Evolutionary conservation across 805 yeast species (phyloP), one percentile per base, ranked within the genome.

Genomic region (Wickerhamomyces strasburgensis): DNA sequence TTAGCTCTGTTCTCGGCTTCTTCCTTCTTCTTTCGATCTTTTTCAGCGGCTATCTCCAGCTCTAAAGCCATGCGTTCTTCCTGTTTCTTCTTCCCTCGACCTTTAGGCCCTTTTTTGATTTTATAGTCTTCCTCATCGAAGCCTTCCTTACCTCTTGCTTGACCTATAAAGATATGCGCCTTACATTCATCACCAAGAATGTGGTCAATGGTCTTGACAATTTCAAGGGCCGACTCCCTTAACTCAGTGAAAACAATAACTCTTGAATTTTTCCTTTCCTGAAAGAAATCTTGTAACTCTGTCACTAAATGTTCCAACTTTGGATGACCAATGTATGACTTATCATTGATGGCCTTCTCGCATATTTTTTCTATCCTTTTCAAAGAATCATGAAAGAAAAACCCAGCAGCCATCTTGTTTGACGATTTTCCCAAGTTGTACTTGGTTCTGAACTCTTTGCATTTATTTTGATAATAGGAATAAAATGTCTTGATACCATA

Each of bases 151-250:
- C 79, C 89, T 43, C 73, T 75, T 0, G 95, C 73, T 56, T 93
- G 99, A 0, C 99, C 99, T 44, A 93, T 86, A 55, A 93, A 93
- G 17, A 90, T 76, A 56, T 86, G 95, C 0, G 98, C 85, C 34
- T 73, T 72, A 16, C 75, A 60, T 28, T 44, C 62, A 19, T 43
- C 48, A 38, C 59, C 60, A 27, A 52, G 54, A 38, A 56, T 44
- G 6, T 54, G 43, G 46, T 82, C 90, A 32, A 79, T 61, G 36
- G 62, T 72, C 45, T 77, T 78, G 2, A 85, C 86, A 31, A 93
- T 82, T 44, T 89, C 97, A 28, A 85, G 62, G 0, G 98, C 98
- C 5, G 96, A 82, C 45, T 86, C 94, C 56, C 99, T 72, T 42
- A 77, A 73, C 55, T 89, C 96, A 0, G 95, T 84, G 58, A 93